Conservation (phyloP, 2,329 filamentous ascomycete genomes). For the Fusarium anguioides region DNA sequence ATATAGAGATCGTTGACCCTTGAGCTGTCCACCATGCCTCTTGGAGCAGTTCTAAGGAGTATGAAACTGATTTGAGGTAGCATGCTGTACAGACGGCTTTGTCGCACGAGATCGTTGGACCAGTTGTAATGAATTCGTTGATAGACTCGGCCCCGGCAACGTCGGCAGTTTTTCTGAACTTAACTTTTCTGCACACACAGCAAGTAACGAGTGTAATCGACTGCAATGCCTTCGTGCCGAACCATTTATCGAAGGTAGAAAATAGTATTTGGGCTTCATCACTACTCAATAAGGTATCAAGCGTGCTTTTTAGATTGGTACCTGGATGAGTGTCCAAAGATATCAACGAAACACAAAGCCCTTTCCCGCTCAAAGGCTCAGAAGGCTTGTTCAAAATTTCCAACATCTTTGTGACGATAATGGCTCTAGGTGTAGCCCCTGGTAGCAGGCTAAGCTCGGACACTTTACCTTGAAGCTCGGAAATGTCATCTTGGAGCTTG, state of each 20-base stretch:
- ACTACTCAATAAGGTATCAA: not conserved
- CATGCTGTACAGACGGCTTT: not conserved
- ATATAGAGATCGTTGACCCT: not conserved
- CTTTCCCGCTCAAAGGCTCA: not conserved
- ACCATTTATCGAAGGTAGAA: conserved; percentile 8
- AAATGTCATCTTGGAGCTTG: no score
- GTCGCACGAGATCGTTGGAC: not conserved
- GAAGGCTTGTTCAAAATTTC: no score
- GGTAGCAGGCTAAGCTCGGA: not conserved
- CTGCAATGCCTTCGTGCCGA: not conserved
- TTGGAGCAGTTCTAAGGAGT: not conserved
- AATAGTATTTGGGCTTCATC: not conserved
- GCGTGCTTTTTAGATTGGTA: not conserved
- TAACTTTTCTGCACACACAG: not conserved
- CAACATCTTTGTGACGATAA: not conserved
- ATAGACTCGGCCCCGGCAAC: not conserved
- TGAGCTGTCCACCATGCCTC: not conserved
- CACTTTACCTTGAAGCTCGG: not conserved
- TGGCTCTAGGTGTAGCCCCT: not conserved
- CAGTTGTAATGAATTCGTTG: not conserved
- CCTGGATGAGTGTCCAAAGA: no score
- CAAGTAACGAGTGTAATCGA: not conserved
- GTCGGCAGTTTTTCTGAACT: conserved; percentile 5
- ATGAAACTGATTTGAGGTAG: not conserved
- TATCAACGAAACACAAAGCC: no score